phyloP scores from a whole-genome alignment of 768 basidiomycete genomes.

The Boletus coccyginus region DNA sequence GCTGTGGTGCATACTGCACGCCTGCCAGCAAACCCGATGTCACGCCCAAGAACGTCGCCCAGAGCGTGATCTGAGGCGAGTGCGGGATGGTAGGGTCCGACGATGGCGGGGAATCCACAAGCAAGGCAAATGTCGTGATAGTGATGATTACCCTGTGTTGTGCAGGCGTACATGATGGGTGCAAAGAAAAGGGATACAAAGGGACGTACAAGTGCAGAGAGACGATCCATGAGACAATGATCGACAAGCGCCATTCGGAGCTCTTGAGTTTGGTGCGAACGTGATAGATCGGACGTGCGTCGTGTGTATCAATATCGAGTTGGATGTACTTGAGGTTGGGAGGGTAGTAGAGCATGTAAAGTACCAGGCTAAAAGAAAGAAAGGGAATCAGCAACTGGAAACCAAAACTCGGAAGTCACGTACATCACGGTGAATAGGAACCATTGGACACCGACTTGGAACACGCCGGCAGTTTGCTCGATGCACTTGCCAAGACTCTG shows the following conservation, averaged over 20 bases:
- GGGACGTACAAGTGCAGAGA: constrained; percentile 66
- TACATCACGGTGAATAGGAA: constrained; percentile 80
- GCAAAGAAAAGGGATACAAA: not conserved
- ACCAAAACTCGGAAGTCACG: constrained; percentile 26
- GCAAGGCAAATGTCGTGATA: constrained; percentile 61
- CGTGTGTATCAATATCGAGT: constrained; percentile 40
- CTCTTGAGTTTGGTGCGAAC: constrained; percentile 52
- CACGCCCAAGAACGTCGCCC: constrained; percentile 89
- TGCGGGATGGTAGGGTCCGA: constrained; percentile 35
- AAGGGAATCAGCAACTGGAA: not conserved
- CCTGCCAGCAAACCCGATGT: constrained; percentile 74
- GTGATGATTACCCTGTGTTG: constrained; percentile 39
- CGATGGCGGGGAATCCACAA: constrained; percentile 42
- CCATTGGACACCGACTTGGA: constrained; percentile 86
- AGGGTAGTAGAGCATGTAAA: constrained; percentile 94
- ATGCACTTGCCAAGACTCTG: constrained; percentile 72
- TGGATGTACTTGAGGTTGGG: constrained; percentile 70
- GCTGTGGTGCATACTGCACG: constrained; percentile 87
- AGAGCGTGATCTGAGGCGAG: constrained; percentile 44
- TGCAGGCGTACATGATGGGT: not conserved
- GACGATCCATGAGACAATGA: constrained; percentile 71
- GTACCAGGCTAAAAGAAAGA: constrained; percentile 58
- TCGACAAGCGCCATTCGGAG: constrained; percentile 74
- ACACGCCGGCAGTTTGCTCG: constrained; percentile 75
- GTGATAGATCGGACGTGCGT: constrained; percentile 39